Evolutionary conservation across 2,329 filamentous ascomycete species (phyloP), one percentile per base, ranked within the genome.

Genomic region (Xylariaceae sp.): DNA sequence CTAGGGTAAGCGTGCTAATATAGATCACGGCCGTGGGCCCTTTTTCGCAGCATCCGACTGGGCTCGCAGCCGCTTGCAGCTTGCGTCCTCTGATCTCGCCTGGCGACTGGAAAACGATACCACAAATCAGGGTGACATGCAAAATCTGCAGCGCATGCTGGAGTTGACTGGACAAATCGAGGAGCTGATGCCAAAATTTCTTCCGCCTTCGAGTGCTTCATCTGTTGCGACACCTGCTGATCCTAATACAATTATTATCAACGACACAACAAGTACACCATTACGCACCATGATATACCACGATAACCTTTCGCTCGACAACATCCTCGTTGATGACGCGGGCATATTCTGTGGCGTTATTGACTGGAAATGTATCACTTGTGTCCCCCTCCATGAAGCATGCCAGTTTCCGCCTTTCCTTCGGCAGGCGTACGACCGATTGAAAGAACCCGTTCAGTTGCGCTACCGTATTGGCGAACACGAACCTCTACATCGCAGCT

Each of bases 281-380:
- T 57, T 63, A 37, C 50, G 50, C 1, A 69, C 67, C 1, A 61
- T 69, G 47, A 56, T 71, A 18, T 65, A 60, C 55, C 70, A 71
- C 44, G 59, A 68, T 30, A 62, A 66, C 29, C 56, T 72, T 3
- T 70, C 65, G 3, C 39, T 59, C 5, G 61, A 68, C 40, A 71
- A 72, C 52, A 67, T 72, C 16, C 57, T 72, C 7, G 65, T 72
- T 2, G 63, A 72, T 30, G 56, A 66, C 2, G 53, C 62, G 1
- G 68, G 68, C 8, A 32, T 61, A 10, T 49, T 72, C 7, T 61
- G 59, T 13, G 70, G 64, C 5, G 49, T 71, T 6, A 40, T 70
- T n/a, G 68, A 68, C 51, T 72, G 69, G 69, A 65, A 69, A 32
- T 67, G 64, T 47, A 58, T 70, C 7, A 63, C 67, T 1, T 64